Evolutionary conservation across 2,329 filamentous ascomycete genomes (phyloP), one percentile per base, ranked within the genome.

Genomic region (Raffaelea arxii): DNA sequence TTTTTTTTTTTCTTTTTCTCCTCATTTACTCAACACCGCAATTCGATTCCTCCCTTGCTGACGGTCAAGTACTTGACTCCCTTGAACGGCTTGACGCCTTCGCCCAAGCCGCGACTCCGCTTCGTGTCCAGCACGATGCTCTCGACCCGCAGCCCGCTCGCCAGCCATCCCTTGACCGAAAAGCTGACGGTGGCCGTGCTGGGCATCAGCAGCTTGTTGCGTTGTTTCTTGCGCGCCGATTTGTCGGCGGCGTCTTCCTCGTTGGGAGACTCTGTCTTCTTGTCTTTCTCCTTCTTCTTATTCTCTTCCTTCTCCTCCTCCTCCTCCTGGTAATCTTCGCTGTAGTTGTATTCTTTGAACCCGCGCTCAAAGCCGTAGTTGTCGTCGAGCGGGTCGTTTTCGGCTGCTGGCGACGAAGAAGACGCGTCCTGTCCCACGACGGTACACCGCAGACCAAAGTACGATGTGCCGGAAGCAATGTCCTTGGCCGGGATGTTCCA

Each of bases 61-160:
- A 83, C 70, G 16, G 90, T 96, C 56, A 98, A 63, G 65, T 98
- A 98, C 67, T 98, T 98, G 54, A 98, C 92, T 2, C 92, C 92
- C 67, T 97, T 98, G 66, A 95, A 97, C 22, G 92, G 92, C 66
- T 89, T 94, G 35, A 97, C 80, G 3, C 85, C 80, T 54, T 94
- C 88, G 0, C 88, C 88, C 40, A 98, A 58, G 0, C 92, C 92
- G 48, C 83, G 78, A 63, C 87, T 94, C 67, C 83, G 89, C 62
- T 86, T 82, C n/a, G 78, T 71, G 60, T 89, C 73, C 55, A 88
- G 63, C 59, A 80, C 59, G 58, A 89, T 76, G 63, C 78, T 81
- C 54, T 84, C 80, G 25, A 84, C 73, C 60, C 75, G 82, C 42
- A 84, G 69, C 4, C 81, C 81, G 56, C 80, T 84, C 16, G 80